Base-by-base conservation (phyloP, 352 stramenopile species). In the Globisporangium canariense region DNA sequence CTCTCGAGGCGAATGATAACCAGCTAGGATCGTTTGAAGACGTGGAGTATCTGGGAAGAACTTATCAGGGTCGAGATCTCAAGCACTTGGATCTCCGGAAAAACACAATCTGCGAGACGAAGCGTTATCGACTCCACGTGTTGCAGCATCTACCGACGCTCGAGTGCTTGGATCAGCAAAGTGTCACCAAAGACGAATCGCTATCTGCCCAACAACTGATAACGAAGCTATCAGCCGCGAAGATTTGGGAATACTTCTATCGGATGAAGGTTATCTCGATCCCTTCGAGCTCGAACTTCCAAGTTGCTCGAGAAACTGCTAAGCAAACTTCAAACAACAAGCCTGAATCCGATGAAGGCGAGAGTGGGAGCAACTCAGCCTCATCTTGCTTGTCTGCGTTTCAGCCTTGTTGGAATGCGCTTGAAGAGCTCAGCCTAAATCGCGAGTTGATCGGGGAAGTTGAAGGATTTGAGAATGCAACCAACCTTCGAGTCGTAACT, bases 61-160 rank as follows among this genome's bases (percentile, higher is more conserved):
- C 58, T 14, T 61, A 76, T 18, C 58, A 38, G 10, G 65, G 68
- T 10, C 58, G 55, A 40, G 32, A 54, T 1, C 60, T 96, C 1
- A 64, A 58, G 13, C 64, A 62, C 2, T 51, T 96, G 2, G 81
- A 91, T 54, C 63, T 96, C 36, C 78, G 80, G 25, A 91, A 91
- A 54, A 96, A 96, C 32, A 30, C 65, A 0, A 72, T 96, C 10
- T 90, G 77, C 43, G 62, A 68, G 0, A 75, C 70, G 0, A 94
- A 94, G 57, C 71, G 84, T 1, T 93, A 93, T 66, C 79, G 86
- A 14, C 58, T 88, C 2, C 79, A 91, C 43, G 71, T 89, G 16
- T 58, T 93, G 13, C 78, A 87, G 22, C 52, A 69, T 38, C 45
- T 90, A n/a, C 62, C 77, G 7, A 55, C 59, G 11, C 68, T 94